Percentiles rank a stretch among this genome's conserved stretches.
Evolutionary conservation across 495 filamentous ascomycete genomes (phyloP).

Genomic region (Aspergillus avenaceus): DNA sequence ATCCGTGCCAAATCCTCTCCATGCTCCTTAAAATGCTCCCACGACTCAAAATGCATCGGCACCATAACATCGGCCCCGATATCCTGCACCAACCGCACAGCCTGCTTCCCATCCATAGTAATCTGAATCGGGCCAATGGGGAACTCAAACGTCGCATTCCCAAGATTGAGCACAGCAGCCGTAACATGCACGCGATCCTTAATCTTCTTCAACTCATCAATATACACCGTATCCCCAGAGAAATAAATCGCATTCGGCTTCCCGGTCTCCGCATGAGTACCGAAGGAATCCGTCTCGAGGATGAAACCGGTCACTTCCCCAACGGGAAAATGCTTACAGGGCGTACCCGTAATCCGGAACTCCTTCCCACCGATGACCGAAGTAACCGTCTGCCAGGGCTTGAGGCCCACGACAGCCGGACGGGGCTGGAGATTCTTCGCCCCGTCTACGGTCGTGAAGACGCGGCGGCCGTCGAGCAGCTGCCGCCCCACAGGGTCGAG

Average conservation of each 20-base stretch:
- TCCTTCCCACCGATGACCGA: conserved; percentile 21
- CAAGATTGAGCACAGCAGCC: conserved; percentile 27
- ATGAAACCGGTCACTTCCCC: conserved; percentile 50
- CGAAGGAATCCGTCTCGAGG: conserved; percentile 35
- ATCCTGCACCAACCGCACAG: conserved; percentile 32
- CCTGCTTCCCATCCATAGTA: conserved; percentile 49
- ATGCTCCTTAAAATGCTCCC: conserved; percentile 45
- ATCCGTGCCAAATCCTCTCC: conserved; percentile 16
- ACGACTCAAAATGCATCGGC: conserved; percentile 52
- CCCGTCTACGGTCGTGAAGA: neutral
- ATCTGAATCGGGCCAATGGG: conserved; percentile 35
- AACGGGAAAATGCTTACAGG: conserved; percentile 43
- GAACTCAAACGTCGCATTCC: conserved; percentile 15
- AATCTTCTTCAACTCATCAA: conserved; percentile 35
- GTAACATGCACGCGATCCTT: conserved; percentile 16
- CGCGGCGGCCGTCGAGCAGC: conserved; percentile 8
- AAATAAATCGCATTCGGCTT: conserved; percentile 52
- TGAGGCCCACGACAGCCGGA: conserved; percentile 36
- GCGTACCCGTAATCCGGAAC: conserved; percentile 39
- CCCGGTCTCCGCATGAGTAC: conserved; percentile 22
- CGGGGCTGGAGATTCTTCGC: conserved; percentile 35
- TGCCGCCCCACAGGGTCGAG: conserved; percentile 37
- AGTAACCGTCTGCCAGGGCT: conserved; percentile 24
- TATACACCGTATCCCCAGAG: conserved; percentile 52
- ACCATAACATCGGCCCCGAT: conserved; percentile 44